These are phyloP conservation scores for Diaporthe longicolla DNA, from an alignment of 2,329 filamentous ascomycete species.

Conservation along the genomic window DNA sequence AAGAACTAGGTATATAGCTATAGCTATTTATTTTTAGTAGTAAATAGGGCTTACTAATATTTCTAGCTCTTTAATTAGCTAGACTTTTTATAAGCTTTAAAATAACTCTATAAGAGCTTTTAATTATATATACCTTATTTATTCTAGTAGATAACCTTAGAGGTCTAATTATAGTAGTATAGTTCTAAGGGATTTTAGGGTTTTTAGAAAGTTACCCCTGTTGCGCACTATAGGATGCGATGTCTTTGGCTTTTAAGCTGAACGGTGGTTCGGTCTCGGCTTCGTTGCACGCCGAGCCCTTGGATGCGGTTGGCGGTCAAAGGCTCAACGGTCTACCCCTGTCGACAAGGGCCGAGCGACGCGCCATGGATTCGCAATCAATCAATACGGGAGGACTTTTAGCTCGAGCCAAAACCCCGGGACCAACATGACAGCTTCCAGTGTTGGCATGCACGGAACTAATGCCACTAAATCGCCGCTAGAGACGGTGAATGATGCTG, in stretches of 20 bases:
- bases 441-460: background rate
- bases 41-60: no score
- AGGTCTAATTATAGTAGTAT: no score
- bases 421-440: background rate
- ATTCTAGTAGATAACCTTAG: no score
- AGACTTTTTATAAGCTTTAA: no score
- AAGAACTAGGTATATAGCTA: no score
- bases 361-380: background rate
- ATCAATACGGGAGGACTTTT: background rate
- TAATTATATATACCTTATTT: no score
- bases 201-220: no score
- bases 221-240: no score
- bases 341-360: background rate
- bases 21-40: no score
- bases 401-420: background rate
- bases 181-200: no score
- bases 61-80: no score
- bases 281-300: background rate
- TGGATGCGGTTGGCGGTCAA: background rate
- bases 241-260: background rate
- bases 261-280: background rate
- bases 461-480: background rate
- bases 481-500: background rate
- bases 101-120: no score
- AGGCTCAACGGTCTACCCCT: background rate